Evolutionary conservation across 129 eudicot genomes (phyloP), one percentile per base, ranked within the genome.

Genomic region (Sambucus nigra): DNA sequence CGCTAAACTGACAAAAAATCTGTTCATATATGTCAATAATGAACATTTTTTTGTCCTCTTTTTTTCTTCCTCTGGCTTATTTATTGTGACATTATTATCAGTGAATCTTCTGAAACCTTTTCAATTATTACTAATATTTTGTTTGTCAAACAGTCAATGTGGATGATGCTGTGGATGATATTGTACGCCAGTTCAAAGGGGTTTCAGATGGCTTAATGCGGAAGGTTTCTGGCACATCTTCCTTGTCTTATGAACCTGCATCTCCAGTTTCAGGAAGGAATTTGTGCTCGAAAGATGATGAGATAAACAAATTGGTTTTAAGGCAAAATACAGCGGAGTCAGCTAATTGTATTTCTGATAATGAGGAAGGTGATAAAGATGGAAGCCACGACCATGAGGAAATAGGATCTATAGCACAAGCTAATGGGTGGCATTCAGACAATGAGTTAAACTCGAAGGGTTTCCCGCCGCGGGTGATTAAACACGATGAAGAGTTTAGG

Each of bases 161-260:
- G 56, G 99, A 86, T 71, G 99, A 86, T 82, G 99, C 99, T 53
- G 74, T 92, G 76, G 95, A 92, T 80, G 95, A 92, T 76, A 84
- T 85, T 16, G 87, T 92, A 46, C 84, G 95, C 39, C 95, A 92
- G 63, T 82, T 86, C 80, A 92, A 80, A 75, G 94, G 95, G 51
- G 94, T 74, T 72, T 88, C 96, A 45, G 94, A 80, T 75, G 94
- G 98, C 42, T 63, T 81, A 42, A 67, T 64, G 78, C 76, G 74
- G 70, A 85, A 85, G 59, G 86, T 73, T 40, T 78, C 55, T 19
- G 78, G 78, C 50, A 63, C 89, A 52, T 73, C 83, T 68, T 27
- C 84, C 35, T 54, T 62, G 7, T 40, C 79, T 54, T 27, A 55
- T 64, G 82, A 70, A 45, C 51, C 60, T 48, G 29, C 73, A 68